phyloP scores from a whole-genome alignment of 2,329 filamentous ascomycete species.

The Dothistroma pini region DNA sequence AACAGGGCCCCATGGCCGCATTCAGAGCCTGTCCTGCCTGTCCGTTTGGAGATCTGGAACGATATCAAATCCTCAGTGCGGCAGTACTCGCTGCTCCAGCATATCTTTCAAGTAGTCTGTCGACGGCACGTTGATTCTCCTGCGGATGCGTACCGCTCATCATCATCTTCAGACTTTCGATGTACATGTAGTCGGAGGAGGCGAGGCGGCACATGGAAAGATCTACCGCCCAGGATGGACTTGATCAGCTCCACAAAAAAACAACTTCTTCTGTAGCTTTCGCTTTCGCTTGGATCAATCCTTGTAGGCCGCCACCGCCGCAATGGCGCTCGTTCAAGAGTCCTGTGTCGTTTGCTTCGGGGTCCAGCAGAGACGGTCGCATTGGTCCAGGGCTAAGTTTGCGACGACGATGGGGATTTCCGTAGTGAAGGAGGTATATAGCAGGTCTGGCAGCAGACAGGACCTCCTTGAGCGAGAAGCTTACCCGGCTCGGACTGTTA shows the following conservation, averaged over 20 bases:
- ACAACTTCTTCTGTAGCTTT: no score
- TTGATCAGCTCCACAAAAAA: slow-evolving; percentile 15
- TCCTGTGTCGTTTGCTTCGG: slow-evolving; percentile 11
- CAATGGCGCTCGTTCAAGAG: slow-evolving; percentile 15
- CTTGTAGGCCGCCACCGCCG: slow-evolving; percentile 11
- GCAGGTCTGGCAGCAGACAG: slow-evolving; percentile 14
- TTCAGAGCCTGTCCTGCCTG: no score
- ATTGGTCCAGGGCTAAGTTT: slow-evolving; percentile 10
- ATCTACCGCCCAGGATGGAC: slow-evolving; percentile 11
- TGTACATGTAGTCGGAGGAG: slow-evolving; percentile 8
- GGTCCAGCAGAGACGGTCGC: slow-evolving; percentile 11
- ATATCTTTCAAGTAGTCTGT: slow-evolving; percentile 18
- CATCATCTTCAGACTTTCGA: slow-evolving; percentile 13
- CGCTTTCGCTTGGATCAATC: no score
- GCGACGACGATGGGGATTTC: slow-evolving; percentile 15
- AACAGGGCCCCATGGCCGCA: no score
- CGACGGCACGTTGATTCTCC: slow-evolving; percentile 9
- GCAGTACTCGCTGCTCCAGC: slow-evolving; percentile 11
- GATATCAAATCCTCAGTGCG: slow-evolving; percentile 13
- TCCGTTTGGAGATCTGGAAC: slow-evolving; percentile 8
- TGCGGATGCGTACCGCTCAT: slow-evolving; percentile 8
- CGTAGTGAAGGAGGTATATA: slow-evolving; percentile 15
- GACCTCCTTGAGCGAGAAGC: slow-evolving; percentile 9
- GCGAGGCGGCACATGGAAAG: slow-evolving; percentile 8
- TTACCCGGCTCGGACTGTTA: slow-evolving; percentile 15